Evolutionary conservation across 306 rosid species (phyloP), one percentile per base, ranked within the genome.

Genomic region (Prunus salicina): DNA sequence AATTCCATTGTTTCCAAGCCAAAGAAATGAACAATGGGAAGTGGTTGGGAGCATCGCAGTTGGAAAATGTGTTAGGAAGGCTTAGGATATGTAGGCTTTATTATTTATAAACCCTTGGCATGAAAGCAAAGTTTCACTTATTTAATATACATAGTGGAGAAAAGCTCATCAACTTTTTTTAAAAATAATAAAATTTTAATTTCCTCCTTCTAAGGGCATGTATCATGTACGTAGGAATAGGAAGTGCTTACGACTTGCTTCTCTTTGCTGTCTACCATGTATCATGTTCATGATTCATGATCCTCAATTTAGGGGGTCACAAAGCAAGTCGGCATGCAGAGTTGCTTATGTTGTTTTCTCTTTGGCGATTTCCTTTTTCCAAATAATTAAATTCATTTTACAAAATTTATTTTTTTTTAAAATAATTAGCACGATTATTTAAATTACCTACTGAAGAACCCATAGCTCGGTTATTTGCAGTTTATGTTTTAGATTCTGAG

Each of bases 31-130:
- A 62, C 3, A 64, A 32, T 7, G 55, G 60, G 76, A 75, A 74
- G 83, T 70, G 73, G 88, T 64, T 84, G 80, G 71, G 83, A 79
- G 71, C 72, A 27, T 47, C 75, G 75, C 75, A n/a, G 72, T 79
- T 77, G 88, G 77, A 78, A 85, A 81, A 80, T 74, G 88, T 62
- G 86, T 73, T 60, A 25, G 52, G 28, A 34, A 34, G 41, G 8
- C 8, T 1, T 0, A 50, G 71, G 72, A 82, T 65, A 11, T 28
- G 19, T 47, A 19, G 20, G 72, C 84, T 82, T 52, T 30, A 38
- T 38, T 62, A 14, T 84, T 82, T 82, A 71, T 74, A 65, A 70
- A 78, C 46, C 55, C 76, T 76, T 64, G 78, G 79, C 60, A 55
- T 66, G 57, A 72, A 81, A 76, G 76, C 73, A 74, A 79, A 63